Percentiles rank a stretch among this genome's conserved stretches.
These are phyloP conservation scores for Pseudocercospora fijiensis DNA, from an alignment of 2,329 filamentous ascomycete genomes.

Conservation along the genomic window DNA sequence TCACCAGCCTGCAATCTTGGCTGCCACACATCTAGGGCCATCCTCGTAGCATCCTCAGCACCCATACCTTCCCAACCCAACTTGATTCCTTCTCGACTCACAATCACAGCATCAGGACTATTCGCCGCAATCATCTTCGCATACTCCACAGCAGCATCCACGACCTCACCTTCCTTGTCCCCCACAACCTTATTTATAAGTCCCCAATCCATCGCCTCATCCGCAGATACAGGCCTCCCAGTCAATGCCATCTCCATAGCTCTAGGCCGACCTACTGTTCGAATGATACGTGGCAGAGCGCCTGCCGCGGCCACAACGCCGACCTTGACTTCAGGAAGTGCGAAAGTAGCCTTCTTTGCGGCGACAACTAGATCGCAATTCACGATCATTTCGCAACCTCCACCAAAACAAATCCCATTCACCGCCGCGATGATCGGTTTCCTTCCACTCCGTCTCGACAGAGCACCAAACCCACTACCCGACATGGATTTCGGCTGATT, in stretches of 20 bases:
- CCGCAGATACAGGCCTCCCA: slow-evolving; percentile 54
- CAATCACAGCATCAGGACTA: slow-evolving; percentile 73
- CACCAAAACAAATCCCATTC: slow-evolving; percentile 72
- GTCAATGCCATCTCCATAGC: slow-evolving; percentile 70
- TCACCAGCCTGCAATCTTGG: slow-evolving; percentile 61
- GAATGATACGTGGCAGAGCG: slow-evolving; percentile 64
- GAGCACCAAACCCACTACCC: slow-evolving; percentile 61
- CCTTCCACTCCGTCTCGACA: slow-evolving; percentile 65
- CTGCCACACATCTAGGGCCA: slow-evolving; percentile 60
- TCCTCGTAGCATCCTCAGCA: slow-evolving; percentile 61
- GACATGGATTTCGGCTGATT: slow-evolving; percentile 31
- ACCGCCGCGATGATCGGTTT: slow-evolving; percentile 77
- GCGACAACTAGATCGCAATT: slow-evolving; percentile 72
- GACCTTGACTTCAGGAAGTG: slow-evolving; percentile 68
- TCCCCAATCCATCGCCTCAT: slow-evolving; percentile 64
- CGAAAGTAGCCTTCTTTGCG: slow-evolving; percentile 58
- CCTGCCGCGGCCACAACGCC: slow-evolving; percentile 72
- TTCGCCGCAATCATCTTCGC: slow-evolving; percentile 59
- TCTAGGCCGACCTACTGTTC: slow-evolving; percentile 65
- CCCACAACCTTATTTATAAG: slow-evolving; percentile 66
- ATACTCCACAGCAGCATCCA: slow-evolving; percentile 60
- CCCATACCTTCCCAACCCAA: slow-evolving; percentile 70
- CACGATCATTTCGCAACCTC: slow-evolving; percentile 72
- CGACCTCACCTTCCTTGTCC: slow-evolving; percentile 42
- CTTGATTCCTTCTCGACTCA: slow-evolving; percentile 69